Percentiles rank a stretch among this genome's conserved stretches.
Conservation (phyloP, 2,329 filamentous ascomycete species). For the Alternaria ethzedia region DNA sequence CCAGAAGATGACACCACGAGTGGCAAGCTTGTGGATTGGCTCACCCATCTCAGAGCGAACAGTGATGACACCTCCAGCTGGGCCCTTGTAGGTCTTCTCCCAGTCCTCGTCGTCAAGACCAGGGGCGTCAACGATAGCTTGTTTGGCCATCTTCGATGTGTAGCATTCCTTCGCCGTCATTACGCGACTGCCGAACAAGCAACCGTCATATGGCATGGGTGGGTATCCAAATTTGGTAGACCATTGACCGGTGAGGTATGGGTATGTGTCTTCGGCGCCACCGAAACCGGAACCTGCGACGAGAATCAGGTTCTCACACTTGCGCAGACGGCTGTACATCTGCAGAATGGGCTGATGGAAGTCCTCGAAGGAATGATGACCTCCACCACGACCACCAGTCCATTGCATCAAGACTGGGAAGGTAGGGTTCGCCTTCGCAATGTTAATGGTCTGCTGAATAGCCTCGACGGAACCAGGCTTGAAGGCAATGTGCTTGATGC, state of each 20-base stretch:
- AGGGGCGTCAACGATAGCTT: constrained; percentile 52
- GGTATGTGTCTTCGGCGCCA: constrained; percentile 55
- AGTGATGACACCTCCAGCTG: constrained; percentile 92
- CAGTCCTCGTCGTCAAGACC: constrained; percentile 54
- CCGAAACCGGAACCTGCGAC: constrained; percentile 58
- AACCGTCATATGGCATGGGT: constrained; percentile 57
- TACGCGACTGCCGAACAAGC: constrained; percentile 55
- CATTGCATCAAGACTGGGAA: constrained; percentile 58
- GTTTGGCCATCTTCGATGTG: constrained; percentile 53
- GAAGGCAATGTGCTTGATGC: constrained; percentile 57
- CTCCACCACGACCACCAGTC: constrained; percentile 59
- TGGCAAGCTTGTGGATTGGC: constrained; percentile 98
- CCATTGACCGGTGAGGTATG: constrained; percentile 56
- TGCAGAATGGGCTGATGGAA: constrained; percentile 58
- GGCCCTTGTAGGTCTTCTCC: constrained; percentile 63
- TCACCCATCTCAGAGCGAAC: constrained; percentile 99
- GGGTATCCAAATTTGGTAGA: constrained; percentile 52
- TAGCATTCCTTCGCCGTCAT: constrained; percentile 57
- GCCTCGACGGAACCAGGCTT: constrained; percentile 56
- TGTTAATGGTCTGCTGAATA: constrained; percentile 56
- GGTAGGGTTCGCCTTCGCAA: constrained; percentile 54
- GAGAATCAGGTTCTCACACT: constrained; percentile 55
- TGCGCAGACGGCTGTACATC: constrained; percentile 54
- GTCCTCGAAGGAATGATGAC: constrained; percentile 59
- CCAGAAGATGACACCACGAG: constrained; percentile 95